phyloP scores from a whole-genome alignment of 345 rosid species.

The Microthlaspi erraticum region DNA sequence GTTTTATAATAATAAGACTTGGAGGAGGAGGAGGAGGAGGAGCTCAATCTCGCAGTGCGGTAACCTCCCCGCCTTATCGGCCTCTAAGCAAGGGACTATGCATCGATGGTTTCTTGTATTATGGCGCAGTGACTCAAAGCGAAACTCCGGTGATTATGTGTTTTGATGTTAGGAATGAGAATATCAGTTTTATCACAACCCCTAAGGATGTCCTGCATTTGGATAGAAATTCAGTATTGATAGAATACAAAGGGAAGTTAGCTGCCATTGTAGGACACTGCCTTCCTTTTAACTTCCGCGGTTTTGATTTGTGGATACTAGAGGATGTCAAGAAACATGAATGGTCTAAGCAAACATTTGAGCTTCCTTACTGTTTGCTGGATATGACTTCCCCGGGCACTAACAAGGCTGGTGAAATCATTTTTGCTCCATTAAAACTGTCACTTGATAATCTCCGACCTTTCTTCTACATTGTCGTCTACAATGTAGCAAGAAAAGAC shows the following conservation, averaged over 20 bases:
- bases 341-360: conserved; percentile 6
- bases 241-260: conserved; percentile 6
- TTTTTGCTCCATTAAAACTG: no score
- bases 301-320: conserved; percentile 7
- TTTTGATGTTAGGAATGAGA: no score
- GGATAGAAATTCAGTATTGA: background rate
- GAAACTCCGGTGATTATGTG: no score
- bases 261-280: background rate
- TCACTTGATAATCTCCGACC: background rate
- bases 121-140: no score
- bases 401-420: no score
- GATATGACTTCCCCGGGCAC: background rate
- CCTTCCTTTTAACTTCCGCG: no score
- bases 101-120: no score
- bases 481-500: conserved; percentile 5
- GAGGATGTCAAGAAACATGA: background rate
- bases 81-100: no score
- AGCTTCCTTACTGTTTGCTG: background rate
- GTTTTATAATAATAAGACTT: background rate
- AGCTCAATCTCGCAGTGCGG: no score
- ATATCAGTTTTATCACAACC: background rate
- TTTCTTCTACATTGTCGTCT: background rate
- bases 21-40: no score
- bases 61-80: no score
- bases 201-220: background rate